phyloP scores from a whole-genome alignment of 1,284 basidiomycete genomes.

The Peniophora sp. region DNA sequence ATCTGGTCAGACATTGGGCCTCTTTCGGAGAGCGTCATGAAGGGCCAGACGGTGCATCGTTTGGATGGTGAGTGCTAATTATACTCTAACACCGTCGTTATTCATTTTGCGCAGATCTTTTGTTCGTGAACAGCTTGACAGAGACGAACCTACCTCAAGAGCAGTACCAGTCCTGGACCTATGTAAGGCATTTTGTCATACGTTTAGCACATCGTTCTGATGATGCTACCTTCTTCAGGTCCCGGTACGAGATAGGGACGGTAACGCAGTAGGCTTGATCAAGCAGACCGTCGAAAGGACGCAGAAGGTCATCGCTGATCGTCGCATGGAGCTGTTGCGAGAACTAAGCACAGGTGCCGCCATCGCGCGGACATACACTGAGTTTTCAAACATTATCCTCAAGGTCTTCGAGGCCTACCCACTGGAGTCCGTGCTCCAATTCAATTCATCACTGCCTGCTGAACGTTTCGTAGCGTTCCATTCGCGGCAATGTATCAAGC shows the following conservation, averaged over 20 bases:
- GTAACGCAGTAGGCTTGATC: not conserved
- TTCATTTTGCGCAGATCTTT: not conserved
- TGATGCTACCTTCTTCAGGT: not conserved
- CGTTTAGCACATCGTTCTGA: not conserved
- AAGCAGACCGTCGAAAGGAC: not conserved
- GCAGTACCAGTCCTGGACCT: not conserved
- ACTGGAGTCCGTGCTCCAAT: not conserved
- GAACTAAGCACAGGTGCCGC: not conserved
- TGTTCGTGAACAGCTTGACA: not conserved
- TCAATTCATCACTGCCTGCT: not conserved
- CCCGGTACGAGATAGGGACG: not conserved
- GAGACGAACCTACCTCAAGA: not conserved
- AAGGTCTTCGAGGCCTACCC: not conserved
- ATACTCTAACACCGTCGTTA: not conserved
- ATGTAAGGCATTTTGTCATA: not conserved
- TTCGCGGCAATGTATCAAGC: not conserved
- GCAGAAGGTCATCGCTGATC: not conserved
- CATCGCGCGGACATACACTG: not conserved
- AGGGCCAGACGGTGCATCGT: not conserved
- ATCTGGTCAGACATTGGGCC: not conserved
- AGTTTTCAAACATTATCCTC: not conserved
- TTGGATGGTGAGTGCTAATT: not conserved
- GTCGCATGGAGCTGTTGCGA: not conserved
- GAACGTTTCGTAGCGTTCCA: not conserved
- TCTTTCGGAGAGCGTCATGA: not conserved